Evolutionary conservation across 2,329 filamentous ascomycete genomes (phyloP).

Genomic region (Cercospora sp.): DNA sequence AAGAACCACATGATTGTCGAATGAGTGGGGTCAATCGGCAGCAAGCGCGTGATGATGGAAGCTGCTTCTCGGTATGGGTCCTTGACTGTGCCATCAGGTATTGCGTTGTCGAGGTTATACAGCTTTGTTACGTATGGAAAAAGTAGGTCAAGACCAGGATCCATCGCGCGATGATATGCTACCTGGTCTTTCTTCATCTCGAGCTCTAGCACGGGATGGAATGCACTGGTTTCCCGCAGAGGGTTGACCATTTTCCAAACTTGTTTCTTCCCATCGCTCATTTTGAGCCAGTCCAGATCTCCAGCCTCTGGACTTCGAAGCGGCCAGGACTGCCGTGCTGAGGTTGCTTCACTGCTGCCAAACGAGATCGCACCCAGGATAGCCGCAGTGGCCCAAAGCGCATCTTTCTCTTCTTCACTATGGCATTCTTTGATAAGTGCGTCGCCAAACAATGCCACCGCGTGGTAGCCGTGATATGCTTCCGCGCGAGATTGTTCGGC

Average conservation of each 20-base stretch:
- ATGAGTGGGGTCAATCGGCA: conserved; percentile 42
- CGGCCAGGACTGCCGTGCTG: conserved; percentile 57
- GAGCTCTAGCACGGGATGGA: conserved; percentile 39
- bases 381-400: conserved; percentile 50
- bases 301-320: conserved; percentile 46
- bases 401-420: conserved; percentile 48
- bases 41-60: conserved; percentile 42
- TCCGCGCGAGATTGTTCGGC: conserved; percentile 38
- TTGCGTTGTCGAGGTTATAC: conserved; percentile 31
- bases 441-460: conserved; percentile 51
- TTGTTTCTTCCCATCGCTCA: conserved; percentile 58
- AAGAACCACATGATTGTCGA: conserved; percentile 51
- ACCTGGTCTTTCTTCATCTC: conserved; percentile 17
- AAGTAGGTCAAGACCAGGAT: conserved; percentile 26
- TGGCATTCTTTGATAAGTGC: conserved; percentile 41
- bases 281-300: conserved; percentile 61
- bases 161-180: background rate
- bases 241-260: conserved; percentile 57
- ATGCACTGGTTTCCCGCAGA: conserved; percentile 51
- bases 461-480: conserved; percentile 52
- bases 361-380: conserved; percentile 52
- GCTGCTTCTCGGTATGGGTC: conserved; percentile 38
- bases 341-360: conserved; percentile 46
- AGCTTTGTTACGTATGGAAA: conserved; percentile 26
- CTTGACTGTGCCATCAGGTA: conserved; percentile 16